A percentile compares a stretch with the other conserved stretches of the same genome.
Conservation (phyloP, 768 basidiomycete species). For the Rhizopogon salebrosus region DNA sequence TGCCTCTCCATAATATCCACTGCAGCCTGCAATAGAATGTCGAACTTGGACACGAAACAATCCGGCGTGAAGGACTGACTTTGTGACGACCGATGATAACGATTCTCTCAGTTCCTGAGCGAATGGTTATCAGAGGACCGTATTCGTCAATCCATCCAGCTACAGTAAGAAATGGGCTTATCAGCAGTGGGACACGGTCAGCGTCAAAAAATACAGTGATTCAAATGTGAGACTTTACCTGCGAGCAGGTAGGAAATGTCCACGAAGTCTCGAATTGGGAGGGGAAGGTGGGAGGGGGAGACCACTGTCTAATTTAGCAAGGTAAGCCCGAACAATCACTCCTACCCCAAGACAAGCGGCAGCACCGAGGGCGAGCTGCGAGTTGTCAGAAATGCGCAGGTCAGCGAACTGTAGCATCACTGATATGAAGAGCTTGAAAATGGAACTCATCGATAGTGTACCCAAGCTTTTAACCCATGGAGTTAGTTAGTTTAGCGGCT, state of each 20-base stretch:
- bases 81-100: slow-evolving; percentile 16
- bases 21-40: slow-evolving; percentile 35
- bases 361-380: background rate
- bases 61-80: background rate
- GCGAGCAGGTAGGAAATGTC: background rate
- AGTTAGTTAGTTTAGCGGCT: no score
- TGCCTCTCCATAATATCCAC: slow-evolving; percentile 59
- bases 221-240: background rate
- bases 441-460: no score
- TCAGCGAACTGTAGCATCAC: background rate
- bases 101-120: slow-evolving; percentile 32
- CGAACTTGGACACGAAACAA: background rate
- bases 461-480: no score
- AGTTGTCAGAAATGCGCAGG: background rate
- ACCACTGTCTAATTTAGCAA: background rate
- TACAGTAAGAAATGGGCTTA: slow-evolving; percentile 19
- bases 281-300: background rate
- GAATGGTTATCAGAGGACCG: slow-evolving; percentile 51
- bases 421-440: no score
- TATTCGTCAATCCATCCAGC: slow-evolving; percentile 52
- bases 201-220: background rate
- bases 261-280: background rate
- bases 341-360: background rate
- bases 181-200: background rate
- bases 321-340: background rate